These are phyloP conservation scores for Microcyclospora pomicola DNA, from an alignment of 2,329 filamentous ascomycete species.

Conservation along the genomic window DNA sequence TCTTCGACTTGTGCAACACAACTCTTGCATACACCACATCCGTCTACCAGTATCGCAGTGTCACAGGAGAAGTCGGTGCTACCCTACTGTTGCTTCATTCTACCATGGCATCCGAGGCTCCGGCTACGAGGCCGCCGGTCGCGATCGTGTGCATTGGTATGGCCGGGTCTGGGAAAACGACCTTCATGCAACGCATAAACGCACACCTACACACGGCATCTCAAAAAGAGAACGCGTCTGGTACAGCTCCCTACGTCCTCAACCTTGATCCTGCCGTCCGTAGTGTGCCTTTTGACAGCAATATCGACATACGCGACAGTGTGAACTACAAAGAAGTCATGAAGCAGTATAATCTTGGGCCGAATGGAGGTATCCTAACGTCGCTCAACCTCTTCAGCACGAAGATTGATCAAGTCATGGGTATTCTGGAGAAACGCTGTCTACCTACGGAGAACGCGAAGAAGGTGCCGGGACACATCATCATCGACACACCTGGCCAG, in stretches of 20 bases:
- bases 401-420: conserved; percentile 91
- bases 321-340: conserved; percentile 99
- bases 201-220: conserved; percentile 61
- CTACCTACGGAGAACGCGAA: conserved; percentile 26
- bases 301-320: conserved; percentile 97
- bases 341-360: conserved; percentile 96
- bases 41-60: not conserved
- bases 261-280: conserved; percentile 94
- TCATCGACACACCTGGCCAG: conserved; percentile 92
- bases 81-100: conserved; percentile 8
- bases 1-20: not conserved
- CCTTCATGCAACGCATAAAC: conserved; percentile 98
- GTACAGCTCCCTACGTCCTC: conserved; percentile 79
- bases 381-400: conserved; percentile 93
- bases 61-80: conserved; percentile 1
- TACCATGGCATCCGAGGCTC: conserved; percentile 4
- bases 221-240: conserved; percentile 31
- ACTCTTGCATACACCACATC: not conserved
- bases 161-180: conserved; percentile 98
- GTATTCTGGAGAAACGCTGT: conserved; percentile 71
- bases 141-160: conserved; percentile 92
- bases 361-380: conserved; percentile 92
- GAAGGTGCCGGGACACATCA: conserved; percentile 59
- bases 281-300: conserved; percentile 85
- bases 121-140: conserved; percentile 41